These are phyloP conservation scores for Pinus albicaulis DNA, from an alignment of 75 land plant species.

Conservation along the genomic window DNA sequence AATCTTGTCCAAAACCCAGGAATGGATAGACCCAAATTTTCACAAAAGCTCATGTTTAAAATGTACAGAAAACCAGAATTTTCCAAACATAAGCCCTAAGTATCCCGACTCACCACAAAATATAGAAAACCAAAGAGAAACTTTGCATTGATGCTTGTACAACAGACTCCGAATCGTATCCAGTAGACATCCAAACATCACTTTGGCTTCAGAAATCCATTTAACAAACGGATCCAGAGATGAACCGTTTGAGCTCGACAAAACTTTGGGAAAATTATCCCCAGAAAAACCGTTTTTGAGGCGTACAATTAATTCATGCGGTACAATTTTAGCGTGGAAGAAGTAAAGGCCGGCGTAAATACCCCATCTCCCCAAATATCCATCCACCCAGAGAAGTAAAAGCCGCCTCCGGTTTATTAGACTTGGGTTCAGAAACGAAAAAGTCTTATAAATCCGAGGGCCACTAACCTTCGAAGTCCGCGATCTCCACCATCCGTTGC, in stretches of 20 bases:
- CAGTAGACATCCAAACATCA: not conserved
- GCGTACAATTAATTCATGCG: not conserved
- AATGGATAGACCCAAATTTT: not conserved
- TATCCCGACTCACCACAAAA: not conserved
- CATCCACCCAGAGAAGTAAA: not conserved
- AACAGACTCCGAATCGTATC: not conserved
- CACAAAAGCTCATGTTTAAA: not conserved
- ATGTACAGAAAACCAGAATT: not conserved
- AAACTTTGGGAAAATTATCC: not conserved
- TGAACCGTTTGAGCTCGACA: not conserved
- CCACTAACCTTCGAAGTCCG: not conserved
- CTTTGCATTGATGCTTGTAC: not conserved
- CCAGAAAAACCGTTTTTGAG: too few relatives aligned
- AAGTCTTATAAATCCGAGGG: not conserved
- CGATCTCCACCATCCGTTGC: not conserved
- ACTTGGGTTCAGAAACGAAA: not conserved
- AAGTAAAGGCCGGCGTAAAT: too few relatives aligned
- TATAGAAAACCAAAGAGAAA: not conserved
- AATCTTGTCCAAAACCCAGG: not conserved
- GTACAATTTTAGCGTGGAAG: not conserved
- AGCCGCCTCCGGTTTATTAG: not conserved
- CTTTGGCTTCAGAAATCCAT: not conserved
- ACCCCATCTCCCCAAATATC: not conserved
- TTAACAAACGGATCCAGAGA: not conserved
- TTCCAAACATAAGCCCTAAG: not conserved